Evolutionary conservation across 2,329 filamentous ascomycete species (phyloP).

Genomic region (Clonostachys chloroleuca): DNA sequence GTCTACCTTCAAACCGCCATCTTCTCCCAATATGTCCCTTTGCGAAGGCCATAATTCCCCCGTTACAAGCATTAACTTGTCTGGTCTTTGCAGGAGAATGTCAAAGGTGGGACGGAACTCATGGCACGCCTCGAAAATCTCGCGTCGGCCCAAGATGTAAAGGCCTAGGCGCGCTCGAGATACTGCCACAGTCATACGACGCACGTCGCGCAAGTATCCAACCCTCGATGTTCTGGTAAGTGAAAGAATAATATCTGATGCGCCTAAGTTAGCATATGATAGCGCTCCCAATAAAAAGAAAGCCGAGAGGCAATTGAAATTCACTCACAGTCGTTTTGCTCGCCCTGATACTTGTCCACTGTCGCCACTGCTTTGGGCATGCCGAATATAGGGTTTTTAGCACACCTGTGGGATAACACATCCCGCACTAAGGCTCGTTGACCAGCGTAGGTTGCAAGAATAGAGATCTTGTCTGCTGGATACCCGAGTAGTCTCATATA

Average conservation of each 20-base stretch:
- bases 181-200: conserved; percentile 88
- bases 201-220: conserved; percentile 89
- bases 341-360: conserved; percentile 97
- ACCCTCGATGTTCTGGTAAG: conserved; percentile 84
- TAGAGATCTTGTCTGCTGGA: conserved; percentile 76
- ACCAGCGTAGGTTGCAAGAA: conserved; percentile 90
- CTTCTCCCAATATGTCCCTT: conserved; percentile 40
- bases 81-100: conserved; percentile 68
- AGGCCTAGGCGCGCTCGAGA: conserved; percentile 88
- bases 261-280: conserved; percentile 10
- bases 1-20: conserved; percentile 27
- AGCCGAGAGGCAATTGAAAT: background rate
- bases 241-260: conserved; percentile 82
- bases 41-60: conserved; percentile 80
- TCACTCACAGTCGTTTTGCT: conserved; percentile 93
- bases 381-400: conserved; percentile 79
- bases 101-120: conserved; percentile 87
- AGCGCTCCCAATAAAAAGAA: background rate
- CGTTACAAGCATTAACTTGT: conserved; percentile 76
- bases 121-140: conserved; percentile 83
- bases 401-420: conserved; percentile 79
- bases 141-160: conserved; percentile 84
- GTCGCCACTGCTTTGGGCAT: conserved; percentile 87
- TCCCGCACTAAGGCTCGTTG: conserved; percentile 86
- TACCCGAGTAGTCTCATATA: conserved; percentile 98